Conservation (phyloP, 2,329 filamentous ascomycete species). For the Epichloe aotearoae region DNA sequence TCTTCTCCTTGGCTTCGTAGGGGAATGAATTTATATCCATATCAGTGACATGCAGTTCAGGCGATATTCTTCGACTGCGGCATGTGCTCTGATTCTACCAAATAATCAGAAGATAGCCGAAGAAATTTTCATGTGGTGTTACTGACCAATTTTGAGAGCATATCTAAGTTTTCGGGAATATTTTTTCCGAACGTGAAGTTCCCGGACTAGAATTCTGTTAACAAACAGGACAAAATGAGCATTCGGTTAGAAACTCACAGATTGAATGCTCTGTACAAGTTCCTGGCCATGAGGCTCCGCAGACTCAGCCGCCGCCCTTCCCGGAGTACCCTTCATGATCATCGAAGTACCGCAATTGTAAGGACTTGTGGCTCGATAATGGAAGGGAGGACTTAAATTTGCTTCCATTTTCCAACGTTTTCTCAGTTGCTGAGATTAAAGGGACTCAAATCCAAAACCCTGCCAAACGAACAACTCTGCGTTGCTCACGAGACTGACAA, state of each 20-base stretch:
- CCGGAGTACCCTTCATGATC: neutral
- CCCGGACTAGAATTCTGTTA: neutral
- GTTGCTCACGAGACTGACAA: neutral
- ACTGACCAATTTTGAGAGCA: neutral
- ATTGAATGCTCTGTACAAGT: neutral
- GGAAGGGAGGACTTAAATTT: neutral
- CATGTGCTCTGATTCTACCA: neutral
- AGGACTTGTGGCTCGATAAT: neutral
- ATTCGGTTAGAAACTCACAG: neutral
- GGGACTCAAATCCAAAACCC: neutral
- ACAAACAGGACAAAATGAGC: neutral
- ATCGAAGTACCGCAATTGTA: neutral
- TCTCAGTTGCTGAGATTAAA: neutral
- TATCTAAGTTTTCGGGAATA: neutral
- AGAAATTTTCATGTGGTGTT: neutral
- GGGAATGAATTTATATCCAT: neutral
- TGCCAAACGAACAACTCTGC: neutral
- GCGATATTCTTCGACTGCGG: neutral
- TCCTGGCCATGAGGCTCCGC: neutral
- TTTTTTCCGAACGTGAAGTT: neutral
- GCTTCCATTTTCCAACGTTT: neutral
- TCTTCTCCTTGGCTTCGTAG: neutral
- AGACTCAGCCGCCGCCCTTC: neutral
- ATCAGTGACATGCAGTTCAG: neutral
- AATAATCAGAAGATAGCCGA: neutral